Conservation (phyloP, 1,284 basidiomycete genomes). For the Lentinus polychrous region DNA sequence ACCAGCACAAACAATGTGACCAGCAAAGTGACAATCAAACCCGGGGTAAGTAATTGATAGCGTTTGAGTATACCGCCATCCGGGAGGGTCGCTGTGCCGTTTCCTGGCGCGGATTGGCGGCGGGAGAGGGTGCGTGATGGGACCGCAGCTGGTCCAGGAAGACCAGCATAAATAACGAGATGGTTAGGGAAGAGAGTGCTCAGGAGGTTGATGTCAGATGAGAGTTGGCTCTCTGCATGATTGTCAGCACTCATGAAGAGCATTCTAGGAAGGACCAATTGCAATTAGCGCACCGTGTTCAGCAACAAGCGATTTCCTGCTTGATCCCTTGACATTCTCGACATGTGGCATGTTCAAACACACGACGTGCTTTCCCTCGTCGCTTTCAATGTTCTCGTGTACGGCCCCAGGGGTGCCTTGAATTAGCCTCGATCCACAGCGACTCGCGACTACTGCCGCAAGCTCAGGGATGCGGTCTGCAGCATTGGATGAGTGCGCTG, state of each 20-base stretch:
- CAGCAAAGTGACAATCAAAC: constrained; percentile 65
- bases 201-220: constrained; percentile 40
- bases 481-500: constrained; percentile 17
- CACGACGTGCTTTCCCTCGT: constrained; percentile 47
- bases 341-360: constrained; percentile 48
- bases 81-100: constrained; percentile 28
- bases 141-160: constrained; percentile 25
- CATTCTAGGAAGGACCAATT: background rate
- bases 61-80: constrained; percentile 60
- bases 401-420: background rate
- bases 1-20: constrained; percentile 66
- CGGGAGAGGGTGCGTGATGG: constrained; percentile 32
- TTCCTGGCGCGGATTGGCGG: constrained; percentile 20
- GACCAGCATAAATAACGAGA: constrained; percentile 60
- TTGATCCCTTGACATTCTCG: constrained; percentile 28
- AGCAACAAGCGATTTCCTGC: constrained; percentile 39
- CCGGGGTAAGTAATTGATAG: constrained; percentile 78
- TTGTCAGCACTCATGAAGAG: background rate
- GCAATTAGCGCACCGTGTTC: constrained; percentile 42
- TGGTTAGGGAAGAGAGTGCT: constrained; percentile 46
- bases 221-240: constrained; percentile 23
- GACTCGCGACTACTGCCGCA: constrained; percentile 36
- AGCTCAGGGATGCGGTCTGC: constrained; percentile 27
- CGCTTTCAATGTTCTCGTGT: constrained; percentile 7
- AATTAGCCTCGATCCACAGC: constrained; percentile 38